Evolutionary conservation across 1,284 basidiomycete species (phyloP), one percentile per base, ranked within the genome.

Genomic region (Trametes pubescens): DNA sequence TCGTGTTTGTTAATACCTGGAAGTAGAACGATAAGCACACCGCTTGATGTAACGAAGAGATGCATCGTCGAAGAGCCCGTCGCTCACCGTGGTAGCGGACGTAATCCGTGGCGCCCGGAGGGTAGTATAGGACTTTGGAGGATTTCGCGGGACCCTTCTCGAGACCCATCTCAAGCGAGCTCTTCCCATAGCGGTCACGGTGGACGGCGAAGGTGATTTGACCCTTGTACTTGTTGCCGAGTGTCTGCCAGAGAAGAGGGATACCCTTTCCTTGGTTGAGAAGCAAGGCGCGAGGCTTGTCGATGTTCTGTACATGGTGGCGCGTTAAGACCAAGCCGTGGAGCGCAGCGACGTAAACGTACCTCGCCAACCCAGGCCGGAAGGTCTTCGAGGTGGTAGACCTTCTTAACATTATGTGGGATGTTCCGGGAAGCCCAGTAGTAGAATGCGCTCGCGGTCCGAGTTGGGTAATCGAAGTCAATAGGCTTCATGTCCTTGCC

Each of bases 201-300:
- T 91, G 86, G 56, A 85, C 85, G 2, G 84, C 91, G 66, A 95
- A 86, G 29, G 81, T 82, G 24, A 95, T 82, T 71, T 88, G 82
- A 59, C 85, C 85, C 58, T 84, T 76, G 75, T 90, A 91, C 67
- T 90, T 91, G 73, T 93, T 92, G 13, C 85, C 89, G 40, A 96
- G 84, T 5, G 93, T 89, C 73, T 92, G 89, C 94, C 94, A 96
- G 56, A 96, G 79, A 34, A 96, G 80, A 0, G 94, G 94, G 5
- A 94, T 86, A 52, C 90, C 90, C 66, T 89, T 91, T 67, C 84
- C 89, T 78, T 85, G 91, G 71, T 87, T 94, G 72, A 89, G 80
- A 16, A 97, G 86, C 16, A 97, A 79, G 0, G 88, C 87, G 46
- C 92, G 91, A 11, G 87, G 85, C 65, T 86, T 77, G 43, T 82